Base-by-base conservation (phyloP, 2,329 filamentous ascomycete species). In the Xylaria sp. region DNA sequence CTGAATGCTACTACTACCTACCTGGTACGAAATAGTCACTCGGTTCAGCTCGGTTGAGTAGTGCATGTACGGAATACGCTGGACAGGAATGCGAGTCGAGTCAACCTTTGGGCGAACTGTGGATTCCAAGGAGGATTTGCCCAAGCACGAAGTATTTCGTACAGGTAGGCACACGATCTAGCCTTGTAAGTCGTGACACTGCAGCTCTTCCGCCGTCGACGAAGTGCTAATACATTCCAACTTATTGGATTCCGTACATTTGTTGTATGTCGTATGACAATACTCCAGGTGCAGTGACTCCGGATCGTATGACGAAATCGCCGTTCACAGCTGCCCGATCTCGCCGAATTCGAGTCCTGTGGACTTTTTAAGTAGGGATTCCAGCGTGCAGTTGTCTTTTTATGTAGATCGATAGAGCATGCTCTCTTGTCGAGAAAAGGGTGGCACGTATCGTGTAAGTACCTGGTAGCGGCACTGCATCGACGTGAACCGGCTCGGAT, bases 21-120 rank as follows among this genome's bases (percentile, higher is more conserved):
- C 16, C 16, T 16, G 10, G 39, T 10, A 44, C 16, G 16, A 16
- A 16, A 16, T 16, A 10, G 23, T 30, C 23, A 5, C 23, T 30
- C 23, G 23, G 23, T 30, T 30, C 23, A 30, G 23, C 23, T 30
- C 23, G 5, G 23, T 30, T 44, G 10, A 44, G 8, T n/a, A 44
- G 10, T 44, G 6, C 8, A n/a, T 6, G 5, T n/a, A 16, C 42
- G 11, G 11, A 46, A 5, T n/a, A 30, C 23, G 23, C 23, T 30
- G 23, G 23, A 30, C 23, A 30, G 47, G 8, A 46, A 47, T 47
- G 50, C 61, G 61, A 63, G 59, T 59, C 61, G 56, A 61, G 46
- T 51, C 55, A 50, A 49, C n/a, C 4, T 48, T 16, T 48, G 5
- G 16, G 46, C 46, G n/a, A 48, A 48, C n/a, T 16, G n/a, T 18